phyloP scores from a whole-genome alignment of 1,284 basidiomycete species.

The Porogramme epimiltina region DNA sequence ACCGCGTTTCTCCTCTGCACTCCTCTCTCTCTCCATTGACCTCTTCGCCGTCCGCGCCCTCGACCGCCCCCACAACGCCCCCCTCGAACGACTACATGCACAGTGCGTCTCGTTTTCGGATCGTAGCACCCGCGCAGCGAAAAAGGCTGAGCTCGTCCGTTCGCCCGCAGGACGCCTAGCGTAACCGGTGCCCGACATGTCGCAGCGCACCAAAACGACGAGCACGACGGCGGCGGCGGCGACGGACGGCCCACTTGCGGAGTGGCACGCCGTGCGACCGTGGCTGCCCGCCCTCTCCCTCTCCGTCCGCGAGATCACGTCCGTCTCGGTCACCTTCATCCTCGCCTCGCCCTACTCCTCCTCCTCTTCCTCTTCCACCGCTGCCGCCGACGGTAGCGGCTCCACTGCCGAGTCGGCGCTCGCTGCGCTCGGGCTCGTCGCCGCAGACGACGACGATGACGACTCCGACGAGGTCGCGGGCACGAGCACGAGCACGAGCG shows the following conservation, averaged over 20 bases:
- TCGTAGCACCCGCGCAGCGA: too few relatives aligned
- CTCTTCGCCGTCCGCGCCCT: background rate
- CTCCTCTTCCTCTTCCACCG: too few relatives aligned
- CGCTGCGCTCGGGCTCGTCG: conserved; percentile 44
- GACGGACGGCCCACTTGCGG: conserved; percentile 24
- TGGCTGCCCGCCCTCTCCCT: conserved; percentile 72
- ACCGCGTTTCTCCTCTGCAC: too few relatives aligned
- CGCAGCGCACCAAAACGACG: background rate
- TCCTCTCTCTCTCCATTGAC: too few relatives aligned
- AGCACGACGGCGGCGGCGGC: too few relatives aligned
- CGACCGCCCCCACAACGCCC: background rate
- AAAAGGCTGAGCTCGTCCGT: background rate
- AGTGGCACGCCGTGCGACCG: conserved; percentile 75
- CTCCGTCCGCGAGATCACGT: conserved; percentile 75
- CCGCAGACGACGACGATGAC: conserved; percentile 40
- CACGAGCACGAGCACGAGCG: background rate
- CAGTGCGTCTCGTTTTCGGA: too few relatives aligned
- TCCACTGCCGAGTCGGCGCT: conserved; percentile 39
- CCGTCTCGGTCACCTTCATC: conserved; percentile 78
- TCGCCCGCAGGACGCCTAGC: background rate
- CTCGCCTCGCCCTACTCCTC: conserved; percentile 56
- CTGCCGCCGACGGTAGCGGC: conserved; percentile 1
- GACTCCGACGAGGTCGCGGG: background rate
- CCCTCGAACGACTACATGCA: background rate
- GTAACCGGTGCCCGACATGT: background rate